Evolutionary conservation across 257 asterid genomes (phyloP).

Genomic region (Cruciata laevipes): DNA sequence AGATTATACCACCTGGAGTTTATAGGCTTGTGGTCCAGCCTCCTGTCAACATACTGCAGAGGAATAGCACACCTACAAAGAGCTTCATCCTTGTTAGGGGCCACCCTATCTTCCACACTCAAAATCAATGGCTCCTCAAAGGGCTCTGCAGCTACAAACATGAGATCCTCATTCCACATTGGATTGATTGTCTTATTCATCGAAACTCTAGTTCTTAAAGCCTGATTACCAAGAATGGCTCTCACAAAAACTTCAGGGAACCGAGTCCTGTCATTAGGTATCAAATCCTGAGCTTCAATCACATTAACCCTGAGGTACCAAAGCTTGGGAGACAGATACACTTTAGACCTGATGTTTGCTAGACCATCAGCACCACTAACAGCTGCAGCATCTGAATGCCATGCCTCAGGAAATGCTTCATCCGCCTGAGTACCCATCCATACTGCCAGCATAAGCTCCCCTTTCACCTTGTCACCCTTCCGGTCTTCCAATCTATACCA

Average conservation of each 20-base stretch:
- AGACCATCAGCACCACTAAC: constrained; percentile 37
- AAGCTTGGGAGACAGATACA: constrained; percentile 40
- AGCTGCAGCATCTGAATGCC: constrained; percentile 51
- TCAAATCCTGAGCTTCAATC: constrained; percentile 45
- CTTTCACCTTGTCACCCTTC: constrained; percentile 33
- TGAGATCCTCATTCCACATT: constrained; percentile 47
- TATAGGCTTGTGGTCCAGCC: constrained; percentile 38
- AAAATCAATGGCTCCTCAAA: constrained; percentile 43
- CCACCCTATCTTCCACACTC: constrained; percentile 45
- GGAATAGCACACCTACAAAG: constrained; percentile 40
- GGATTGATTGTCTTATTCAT: constrained; percentile 38
- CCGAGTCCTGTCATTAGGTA: constrained; percentile 34
- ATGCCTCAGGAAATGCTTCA: constrained; percentile 50
- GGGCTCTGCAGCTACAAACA: constrained; percentile 46
- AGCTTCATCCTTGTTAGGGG: constrained; percentile 37
- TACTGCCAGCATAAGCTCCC: constrained; percentile 48
- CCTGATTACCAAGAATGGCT: constrained; percentile 38
- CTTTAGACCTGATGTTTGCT: constrained; percentile 43
- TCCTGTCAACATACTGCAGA: constrained; percentile 28
- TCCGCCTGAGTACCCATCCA: constrained; percentile 57
- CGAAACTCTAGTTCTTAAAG: constrained; percentile 39
- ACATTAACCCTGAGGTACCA: constrained; percentile 49
- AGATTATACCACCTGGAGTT: constrained; percentile 39
- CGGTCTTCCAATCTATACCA: constrained; percentile 48
- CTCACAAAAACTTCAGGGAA: constrained; percentile 42